Conservation (phyloP, 2,329 filamentous ascomycete species). For the Venturia asperata region DNA sequence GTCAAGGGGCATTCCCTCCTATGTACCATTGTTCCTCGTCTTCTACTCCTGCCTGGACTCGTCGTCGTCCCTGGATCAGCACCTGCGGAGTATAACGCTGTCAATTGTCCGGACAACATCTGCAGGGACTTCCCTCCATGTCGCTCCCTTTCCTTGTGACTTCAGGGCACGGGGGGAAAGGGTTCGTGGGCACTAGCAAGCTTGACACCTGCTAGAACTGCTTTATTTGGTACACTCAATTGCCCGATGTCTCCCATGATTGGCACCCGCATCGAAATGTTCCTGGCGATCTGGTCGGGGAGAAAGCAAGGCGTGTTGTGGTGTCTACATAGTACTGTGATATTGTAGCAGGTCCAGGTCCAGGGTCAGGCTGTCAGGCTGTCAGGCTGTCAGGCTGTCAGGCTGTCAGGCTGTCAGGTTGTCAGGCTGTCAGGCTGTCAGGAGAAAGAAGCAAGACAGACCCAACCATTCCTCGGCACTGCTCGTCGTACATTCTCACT, state of each 20-base stretch:
- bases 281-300: neutral
- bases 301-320: neutral
- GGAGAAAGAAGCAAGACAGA: neutral
- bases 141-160: neutral
- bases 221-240: too few relatives aligned
- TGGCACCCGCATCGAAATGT: neutral
- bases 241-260: neutral
- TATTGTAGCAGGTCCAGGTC: neutral
- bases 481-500: neutral
- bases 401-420: too few relatives aligned
- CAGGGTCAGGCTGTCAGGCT: too few relatives aligned
- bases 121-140: neutral
- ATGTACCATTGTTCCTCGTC: neutral
- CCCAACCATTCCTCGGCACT: neutral
- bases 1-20: neutral
- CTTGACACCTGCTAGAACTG: neutral
- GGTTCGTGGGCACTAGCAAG: neutral
- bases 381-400: too few relatives aligned
- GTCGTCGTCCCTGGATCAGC: neutral
- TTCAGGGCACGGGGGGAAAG: neutral
- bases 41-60: neutral
- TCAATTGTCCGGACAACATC: slow-evolving; percentile 14
- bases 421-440: too few relatives aligned
- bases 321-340: too few relatives aligned
- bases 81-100: neutral